Conservation (phyloP, 2,329 filamentous ascomycete species). For the Pseudogymnoascus sp. region DNA sequence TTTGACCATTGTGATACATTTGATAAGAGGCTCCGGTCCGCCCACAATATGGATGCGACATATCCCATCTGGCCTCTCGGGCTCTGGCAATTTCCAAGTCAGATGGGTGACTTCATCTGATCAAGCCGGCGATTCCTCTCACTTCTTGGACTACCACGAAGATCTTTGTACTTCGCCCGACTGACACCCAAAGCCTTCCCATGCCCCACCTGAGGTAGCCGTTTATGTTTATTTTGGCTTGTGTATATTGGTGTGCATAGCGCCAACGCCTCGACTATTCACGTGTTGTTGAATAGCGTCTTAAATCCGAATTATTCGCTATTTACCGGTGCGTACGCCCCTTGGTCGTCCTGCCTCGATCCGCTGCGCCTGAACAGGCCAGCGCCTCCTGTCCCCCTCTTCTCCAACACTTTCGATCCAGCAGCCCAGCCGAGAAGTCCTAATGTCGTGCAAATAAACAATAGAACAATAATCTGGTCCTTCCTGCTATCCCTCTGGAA, state of each 20-base stretch:
- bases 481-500: constrained; percentile 62
- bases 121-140: not conserved
- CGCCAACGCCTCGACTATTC: not conserved
- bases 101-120: not conserved
- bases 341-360: not conserved
- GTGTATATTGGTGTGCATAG: not conserved
- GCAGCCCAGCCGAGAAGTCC: constrained; percentile 55
- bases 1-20: constrained; percentile 1
- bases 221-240: not conserved
- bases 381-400: constrained; percentile 27
- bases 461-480: constrained; percentile 59
- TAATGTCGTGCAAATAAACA: constrained; percentile 51
- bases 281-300: not conserved
- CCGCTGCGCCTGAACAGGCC: not conserved
- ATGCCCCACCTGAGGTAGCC: not conserved
- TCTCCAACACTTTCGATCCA: constrained; percentile 41
- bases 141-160: not conserved
- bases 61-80: not conserved
- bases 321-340: not conserved
- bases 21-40: not conserved
- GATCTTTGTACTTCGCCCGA: not conserved
- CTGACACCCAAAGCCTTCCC: not conserved
- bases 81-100: not conserved
- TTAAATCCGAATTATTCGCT: not conserved
- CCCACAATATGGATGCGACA: not conserved